Evolutionary conservation across 108 stramenopile genomes (phyloP), one percentile per base, ranked within the genome.

Genomic region (Epithemia pelagica): DNA sequence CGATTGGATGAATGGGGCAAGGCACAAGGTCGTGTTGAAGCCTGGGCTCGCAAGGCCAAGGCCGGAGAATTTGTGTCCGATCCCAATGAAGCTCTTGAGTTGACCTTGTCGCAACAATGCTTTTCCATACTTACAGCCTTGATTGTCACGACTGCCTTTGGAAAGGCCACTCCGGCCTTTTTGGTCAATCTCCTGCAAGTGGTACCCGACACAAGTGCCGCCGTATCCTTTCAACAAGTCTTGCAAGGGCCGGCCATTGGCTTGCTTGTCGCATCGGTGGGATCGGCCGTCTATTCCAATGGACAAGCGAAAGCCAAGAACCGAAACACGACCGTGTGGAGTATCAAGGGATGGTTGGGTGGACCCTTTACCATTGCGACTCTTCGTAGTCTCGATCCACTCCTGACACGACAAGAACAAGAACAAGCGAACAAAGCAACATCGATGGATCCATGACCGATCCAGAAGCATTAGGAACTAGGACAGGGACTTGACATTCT

Each of bases 21-120:
- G 58, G 68, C 74, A 70, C 78, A 77, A 54, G 86, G 91, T 23
- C 46, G 71, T 61, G 82, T 86, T 8, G 68, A 73, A 33, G 79
- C 70, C 10, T 91, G 90, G 90, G 90, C 86, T 55, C 76, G 84
- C 8, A 80, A 75, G 62, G 82, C 90, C 37, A 64, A 65, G 33
- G 61, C 74, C 59, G 87, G 86, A 52, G 79, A 81, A 71, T 78
- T 91, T 23, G 80, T 85, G 46, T 79, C 78, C 30, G 90, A 92
- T 70, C 82, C 84, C 37, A 71, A 60, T 58, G 91, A 89, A 68
- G 23, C 64, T 23, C 62, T 87, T 55, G 77, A 78, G 56, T 66
- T 89, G 28, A 70, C 74, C n/a, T 68, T 74, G 24, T 62, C 61
- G 31, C 69, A 84, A 54, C 68, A 77, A 30, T 10, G 75, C 1